Evolutionary conservation across 331 rosid species (phyloP).

Genomic region (Quercus tomentella): DNA sequence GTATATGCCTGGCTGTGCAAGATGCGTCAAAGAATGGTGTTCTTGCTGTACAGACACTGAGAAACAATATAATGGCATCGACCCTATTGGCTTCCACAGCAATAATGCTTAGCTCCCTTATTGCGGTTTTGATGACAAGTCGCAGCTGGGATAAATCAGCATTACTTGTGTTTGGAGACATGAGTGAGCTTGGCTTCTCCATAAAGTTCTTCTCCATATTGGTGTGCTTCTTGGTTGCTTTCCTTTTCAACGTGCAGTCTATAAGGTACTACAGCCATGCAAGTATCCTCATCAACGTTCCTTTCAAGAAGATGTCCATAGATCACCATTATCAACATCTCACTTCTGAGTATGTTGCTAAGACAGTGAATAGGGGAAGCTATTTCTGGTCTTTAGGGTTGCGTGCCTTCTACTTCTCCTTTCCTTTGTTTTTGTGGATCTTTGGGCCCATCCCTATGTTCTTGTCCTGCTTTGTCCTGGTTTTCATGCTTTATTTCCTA

Average conservation of each 20-base stretch:
- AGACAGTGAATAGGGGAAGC: constrained; percentile 68
- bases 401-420: constrained; percentile 82
- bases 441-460: constrained; percentile 80
- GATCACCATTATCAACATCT: constrained; percentile 36
- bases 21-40: constrained; percentile 67
- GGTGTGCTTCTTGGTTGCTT: constrained; percentile 71
- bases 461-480: constrained; percentile 47
- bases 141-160: constrained; percentile 9
- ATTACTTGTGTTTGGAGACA: constrained; percentile 33
- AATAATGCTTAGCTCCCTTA: constrained; percentile 73
- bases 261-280: constrained; percentile 85
- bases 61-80: constrained; percentile 94
- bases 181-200: constrained; percentile 40
- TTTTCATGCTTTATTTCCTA: constrained; percentile 59
- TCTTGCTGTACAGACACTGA: constrained; percentile 78
- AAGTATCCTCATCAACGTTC: constrained; percentile 76
- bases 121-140: constrained; percentile 64
- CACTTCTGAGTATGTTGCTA: constrained; percentile 59
- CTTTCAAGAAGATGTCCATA: constrained; percentile 48
- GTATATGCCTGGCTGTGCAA: constrained; percentile 20
- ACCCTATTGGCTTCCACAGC: constrained; percentile 90
- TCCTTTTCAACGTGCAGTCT: constrained; percentile 75
- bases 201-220: constrained; percentile 65
- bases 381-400: constrained; percentile 85
- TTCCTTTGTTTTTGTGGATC: constrained; percentile 79